Percentiles rank a stretch among this genome's conserved stretches.
Conservation (phyloP, 2,329 filamentous ascomycete genomes). For the Fusarium pilosicola region DNA sequence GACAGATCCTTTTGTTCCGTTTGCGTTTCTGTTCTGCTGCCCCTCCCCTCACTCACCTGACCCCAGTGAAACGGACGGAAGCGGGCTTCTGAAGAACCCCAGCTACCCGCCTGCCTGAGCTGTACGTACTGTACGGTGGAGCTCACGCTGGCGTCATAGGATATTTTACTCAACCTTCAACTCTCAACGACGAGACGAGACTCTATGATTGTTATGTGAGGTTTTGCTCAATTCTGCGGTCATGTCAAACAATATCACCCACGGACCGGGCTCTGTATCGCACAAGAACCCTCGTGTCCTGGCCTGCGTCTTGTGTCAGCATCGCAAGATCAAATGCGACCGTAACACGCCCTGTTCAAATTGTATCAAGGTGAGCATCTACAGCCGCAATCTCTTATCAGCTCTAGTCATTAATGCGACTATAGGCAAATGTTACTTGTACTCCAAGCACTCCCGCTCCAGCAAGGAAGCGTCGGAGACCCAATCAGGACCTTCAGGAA, state of each 20-base stretch:
- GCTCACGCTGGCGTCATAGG: conserved; percentile 31
- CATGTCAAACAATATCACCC: conserved; percentile 48
- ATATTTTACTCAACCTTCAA: conserved; percentile 28
- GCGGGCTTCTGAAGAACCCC: conserved; percentile 20
- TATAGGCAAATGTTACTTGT: conserved; percentile 67
- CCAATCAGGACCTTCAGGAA: conserved; percentile 71
- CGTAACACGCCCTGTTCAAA: conserved; percentile 68
- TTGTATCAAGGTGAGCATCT: conserved; percentile 63
- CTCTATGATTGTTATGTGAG: conserved; percentile 46
- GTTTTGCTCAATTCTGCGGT: conserved; percentile 31
- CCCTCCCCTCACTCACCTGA: conserved; percentile 39
- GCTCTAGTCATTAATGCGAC: neutral
- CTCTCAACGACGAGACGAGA: conserved; percentile 3
- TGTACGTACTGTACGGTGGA: conserved; percentile 13
- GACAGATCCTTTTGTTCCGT: neutral
- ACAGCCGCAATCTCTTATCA: neutral
- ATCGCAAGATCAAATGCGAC: conserved; percentile 72
- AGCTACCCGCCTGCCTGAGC: conserved; percentile 10
- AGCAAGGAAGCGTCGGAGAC: conserved; percentile 66
- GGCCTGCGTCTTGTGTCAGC: conserved; percentile 67
- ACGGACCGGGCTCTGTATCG: conserved; percentile 32
- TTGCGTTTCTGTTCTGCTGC: conserved; percentile 2
- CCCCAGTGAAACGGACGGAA: conserved; percentile 6
- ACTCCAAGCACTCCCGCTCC: conserved; percentile 69
- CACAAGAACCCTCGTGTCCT: conserved; percentile 59